Percentiles rank a stretch among this genome's conserved stretches.
Conservation (phyloP, 2,329 filamentous ascomycete species). For the Endothia cerciana region DNA sequence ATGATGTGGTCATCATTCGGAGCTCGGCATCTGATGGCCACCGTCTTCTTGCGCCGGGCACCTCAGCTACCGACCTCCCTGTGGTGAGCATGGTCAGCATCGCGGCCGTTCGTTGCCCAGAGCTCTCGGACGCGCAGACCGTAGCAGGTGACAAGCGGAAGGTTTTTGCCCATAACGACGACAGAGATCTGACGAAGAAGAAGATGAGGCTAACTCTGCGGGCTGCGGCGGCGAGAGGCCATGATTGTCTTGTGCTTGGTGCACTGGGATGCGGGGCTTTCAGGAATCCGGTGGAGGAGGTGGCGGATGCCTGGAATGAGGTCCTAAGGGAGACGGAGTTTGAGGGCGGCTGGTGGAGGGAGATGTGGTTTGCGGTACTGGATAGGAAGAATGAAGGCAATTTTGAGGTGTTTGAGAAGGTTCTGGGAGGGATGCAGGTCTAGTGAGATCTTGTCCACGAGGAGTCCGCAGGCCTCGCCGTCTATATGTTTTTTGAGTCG, state of each 20-base stretch:
- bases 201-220: constrained; percentile 67
- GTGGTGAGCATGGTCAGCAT: constrained; percentile 64
- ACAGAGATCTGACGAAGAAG: constrained; percentile 57
- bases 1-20: constrained; percentile 39
- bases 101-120: constrained; percentile 54
- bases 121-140: constrained; percentile 29
- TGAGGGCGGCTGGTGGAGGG: constrained; percentile 63
- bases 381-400: constrained; percentile 51
- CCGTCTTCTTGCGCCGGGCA: constrained; percentile 32
- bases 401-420: constrained; percentile 51
- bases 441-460: constrained; percentile 25
- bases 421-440: constrained; percentile 41
- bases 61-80: constrained; percentile 41
- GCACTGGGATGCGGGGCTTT: constrained; percentile 72
- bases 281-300: constrained; percentile 61
- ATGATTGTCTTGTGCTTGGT: constrained; percentile 65
- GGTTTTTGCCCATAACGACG: constrained; percentile 45
- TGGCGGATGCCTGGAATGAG: constrained; percentile 64
- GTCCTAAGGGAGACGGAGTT: constrained; percentile 66
- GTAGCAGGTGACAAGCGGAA: constrained; percentile 34
- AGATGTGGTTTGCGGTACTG: constrained; percentile 67
- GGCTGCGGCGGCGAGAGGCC: constrained; percentile 57
- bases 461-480: background rate
- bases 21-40: constrained; percentile 34
- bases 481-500: no score